Evolutionary conservation across 306 rosid species (phyloP).

Genomic region (Citrullus colocynthis): DNA sequence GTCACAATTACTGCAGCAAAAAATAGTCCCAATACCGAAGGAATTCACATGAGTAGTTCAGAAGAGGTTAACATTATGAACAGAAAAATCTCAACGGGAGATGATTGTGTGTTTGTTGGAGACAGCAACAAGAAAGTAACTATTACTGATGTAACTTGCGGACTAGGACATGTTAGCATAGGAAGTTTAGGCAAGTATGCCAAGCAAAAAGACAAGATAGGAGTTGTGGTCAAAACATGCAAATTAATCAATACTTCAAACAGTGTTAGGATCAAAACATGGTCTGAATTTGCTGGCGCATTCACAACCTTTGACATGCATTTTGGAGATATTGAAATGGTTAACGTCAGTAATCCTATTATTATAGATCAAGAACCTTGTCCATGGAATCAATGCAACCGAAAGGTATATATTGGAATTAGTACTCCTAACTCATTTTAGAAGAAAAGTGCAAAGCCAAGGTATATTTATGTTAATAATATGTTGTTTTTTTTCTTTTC

Average conservation of each 20-base stretch:
- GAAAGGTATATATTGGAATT: not conserved
- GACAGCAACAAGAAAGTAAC: not conserved
- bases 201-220: not conserved
- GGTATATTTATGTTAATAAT: too few relatives aligned
- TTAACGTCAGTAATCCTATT: not conserved
- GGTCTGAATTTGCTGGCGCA: conserved; percentile 12
- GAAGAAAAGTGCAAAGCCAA: too few relatives aligned
- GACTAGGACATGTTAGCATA: not conserved
- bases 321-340: not conserved
- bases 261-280: conserved; percentile 42
- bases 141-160: not conserved
- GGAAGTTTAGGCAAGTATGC: too few relatives aligned
- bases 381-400: conserved; percentile 26
- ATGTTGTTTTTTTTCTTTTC: too few relatives aligned
- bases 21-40: not conserved
- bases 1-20: not conserved
- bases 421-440: not conserved
- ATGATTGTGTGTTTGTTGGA: not conserved
- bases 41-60: not conserved
- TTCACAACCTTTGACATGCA: conserved; percentile 12
- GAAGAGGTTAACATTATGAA: not conserved
- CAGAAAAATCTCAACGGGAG: not conserved
- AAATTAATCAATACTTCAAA: conserved; percentile 11
- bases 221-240: not conserved
- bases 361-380: conserved; percentile 24